These are phyloP conservation scores for Eucommia ulmoides DNA, from an alignment of 257 asterid species.

Conservation along the genomic window DNA sequence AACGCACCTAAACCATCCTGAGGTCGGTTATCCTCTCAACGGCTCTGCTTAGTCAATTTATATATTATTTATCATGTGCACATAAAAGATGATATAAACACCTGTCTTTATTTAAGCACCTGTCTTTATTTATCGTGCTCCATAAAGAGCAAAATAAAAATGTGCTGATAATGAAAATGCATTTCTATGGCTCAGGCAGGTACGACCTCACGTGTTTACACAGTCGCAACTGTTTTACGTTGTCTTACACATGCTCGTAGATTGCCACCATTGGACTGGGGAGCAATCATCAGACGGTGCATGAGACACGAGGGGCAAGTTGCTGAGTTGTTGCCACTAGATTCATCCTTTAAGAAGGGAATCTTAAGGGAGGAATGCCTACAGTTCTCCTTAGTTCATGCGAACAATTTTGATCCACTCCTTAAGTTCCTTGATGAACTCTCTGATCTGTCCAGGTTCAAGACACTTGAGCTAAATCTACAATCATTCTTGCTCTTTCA, in stretches of 20 bases:
- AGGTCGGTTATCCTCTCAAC: too few relatives aligned
- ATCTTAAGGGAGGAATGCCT: conserved; percentile 74
- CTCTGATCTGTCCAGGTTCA: conserved; percentile 60
- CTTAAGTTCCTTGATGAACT: conserved; percentile 79
- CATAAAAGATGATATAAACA: too few relatives aligned
- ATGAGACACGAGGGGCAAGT: conserved; percentile 65
- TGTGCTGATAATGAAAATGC: too few relatives aligned
- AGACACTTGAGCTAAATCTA: conserved; percentile 67
- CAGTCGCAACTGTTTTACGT: conserved; percentile 40
- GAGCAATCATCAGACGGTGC: conserved; percentile 51
- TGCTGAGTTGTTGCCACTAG: conserved; percentile 27
- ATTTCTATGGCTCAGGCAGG: conserved; percentile 56
- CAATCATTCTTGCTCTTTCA: conserved; percentile 63
- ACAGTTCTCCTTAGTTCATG: conserved; percentile 59
- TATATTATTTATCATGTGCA: too few relatives aligned
- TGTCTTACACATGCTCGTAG: conserved; percentile 79
- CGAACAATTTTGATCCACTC: conserved; percentile 56
- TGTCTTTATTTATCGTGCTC: too few relatives aligned
- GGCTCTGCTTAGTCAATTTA: too few relatives aligned
- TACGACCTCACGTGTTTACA: conserved; percentile 26
- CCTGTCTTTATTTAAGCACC: too few relatives aligned
- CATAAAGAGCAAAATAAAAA: too few relatives aligned
- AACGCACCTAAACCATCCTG: conserved; percentile 45
- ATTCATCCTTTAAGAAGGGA: conserved; percentile 30
- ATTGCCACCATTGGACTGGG: conserved; percentile 83